Conservation (phyloP, 2,329 filamentous ascomycete species). For the Cladobotryum protrusum region DNA sequence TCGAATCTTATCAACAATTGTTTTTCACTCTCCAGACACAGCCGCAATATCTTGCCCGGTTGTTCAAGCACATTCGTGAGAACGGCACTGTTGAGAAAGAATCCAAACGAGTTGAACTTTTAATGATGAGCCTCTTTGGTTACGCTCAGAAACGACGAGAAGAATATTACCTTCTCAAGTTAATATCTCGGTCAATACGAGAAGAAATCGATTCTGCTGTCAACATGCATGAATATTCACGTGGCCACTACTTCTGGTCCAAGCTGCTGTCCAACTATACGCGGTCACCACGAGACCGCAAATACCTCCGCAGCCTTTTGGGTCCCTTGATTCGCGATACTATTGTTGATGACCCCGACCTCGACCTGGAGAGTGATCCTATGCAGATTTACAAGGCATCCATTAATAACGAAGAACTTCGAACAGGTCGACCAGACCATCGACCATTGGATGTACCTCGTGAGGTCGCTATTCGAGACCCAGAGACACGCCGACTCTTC, state of each 20-base stretch:
- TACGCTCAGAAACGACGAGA: constrained; percentile 95
- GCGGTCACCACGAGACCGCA: constrained; percentile 83
- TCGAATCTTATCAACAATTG: constrained; percentile 93
- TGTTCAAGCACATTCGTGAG: constrained; percentile 80
- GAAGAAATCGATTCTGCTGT: constrained; percentile 75
- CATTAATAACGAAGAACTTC: constrained; percentile 95
- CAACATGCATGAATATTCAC: constrained; percentile 75
- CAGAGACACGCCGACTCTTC: constrained; percentile 85
- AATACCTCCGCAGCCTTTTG: constrained; percentile 81
- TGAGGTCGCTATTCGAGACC: constrained; percentile 92
- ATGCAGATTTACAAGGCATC: constrained; percentile 94
- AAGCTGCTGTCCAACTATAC: constrained; percentile 83
- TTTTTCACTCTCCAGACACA: constrained; percentile 98
- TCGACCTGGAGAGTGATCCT: constrained; percentile 94
- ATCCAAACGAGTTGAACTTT: constrained; percentile 81
- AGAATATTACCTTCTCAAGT: constrained; percentile 91
- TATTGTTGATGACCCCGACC: constrained; percentile 82
- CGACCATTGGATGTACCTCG: constrained; percentile 79
- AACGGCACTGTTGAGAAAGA: constrained; percentile 85
- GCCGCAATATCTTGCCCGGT: constrained; percentile 82
- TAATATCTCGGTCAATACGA: constrained; percentile 73
- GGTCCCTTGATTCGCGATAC: constrained; percentile 83
- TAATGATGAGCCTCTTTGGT: constrained; percentile 95
- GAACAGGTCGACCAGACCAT: constrained; percentile 77
- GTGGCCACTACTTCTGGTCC: constrained; percentile 89